Base-by-base conservation (phyloP, 2,329 filamentous ascomycete species). In the Apiospora rasikravindrae region DNA sequence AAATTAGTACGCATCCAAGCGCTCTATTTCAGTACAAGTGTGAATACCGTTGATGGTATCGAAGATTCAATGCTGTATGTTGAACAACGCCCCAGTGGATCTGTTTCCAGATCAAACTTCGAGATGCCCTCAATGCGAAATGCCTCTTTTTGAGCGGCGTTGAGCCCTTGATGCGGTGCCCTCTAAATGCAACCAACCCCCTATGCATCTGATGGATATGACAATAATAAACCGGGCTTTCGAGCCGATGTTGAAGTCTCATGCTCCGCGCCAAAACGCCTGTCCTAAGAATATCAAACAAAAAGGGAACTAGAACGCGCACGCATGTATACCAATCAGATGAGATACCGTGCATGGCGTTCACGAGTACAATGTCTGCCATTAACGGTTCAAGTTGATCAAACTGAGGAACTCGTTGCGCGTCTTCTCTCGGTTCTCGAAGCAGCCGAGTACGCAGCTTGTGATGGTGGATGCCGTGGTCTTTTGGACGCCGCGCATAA, bases 401-500 rank as follows among this genome's bases (percentile, higher is more conserved):
- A 99, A 87, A 77, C 92, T 98, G 80, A 99, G 84, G 80, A 99
- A 99, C 83, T 99, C 96, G 81, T 98, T 97, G 77, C 96, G 88
- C 14, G 96, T 98, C 88, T 98, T 98, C 73, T 94, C 94, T 77
- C 94, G 94, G 73, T 92, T 92, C 80, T 98, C 92, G 87, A 99
- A 97, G 78, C 95, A 95, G 51, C 96, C 96, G n/a, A 98, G 89
- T 84, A 99, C 97, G 81, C 96, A 98, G 85, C 95, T 98, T 24
- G 96, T 99, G 49, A 97, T 96, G 8, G 96, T 98, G 24, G 90
- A 93, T 69, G 93, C 92, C 53, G 88, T 90, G 0, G 94, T 95
- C 87, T 99, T 98, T 81, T 98, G 90, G 13, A 99, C 96, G n/a
- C 96, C 96, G 67, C 96, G 91, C 95, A 98, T 98, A 22, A 98